phyloP scores from a whole-genome alignment of 768 basidiomycete genomes.

The Serendipita sp. region DNA sequence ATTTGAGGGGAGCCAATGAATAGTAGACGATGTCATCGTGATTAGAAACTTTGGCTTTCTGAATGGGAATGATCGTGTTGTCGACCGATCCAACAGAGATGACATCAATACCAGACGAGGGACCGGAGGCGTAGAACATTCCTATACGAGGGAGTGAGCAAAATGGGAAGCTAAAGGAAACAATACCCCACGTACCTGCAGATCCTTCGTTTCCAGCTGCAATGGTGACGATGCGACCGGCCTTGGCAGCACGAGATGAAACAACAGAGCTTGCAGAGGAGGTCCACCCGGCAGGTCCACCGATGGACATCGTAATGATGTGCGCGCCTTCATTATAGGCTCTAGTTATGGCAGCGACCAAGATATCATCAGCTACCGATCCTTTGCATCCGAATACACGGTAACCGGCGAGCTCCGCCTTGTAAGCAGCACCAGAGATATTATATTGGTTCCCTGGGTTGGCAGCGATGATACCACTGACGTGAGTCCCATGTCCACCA shows the following conservation, averaged over 20 bases:
- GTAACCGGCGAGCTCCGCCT: slow-evolving; percentile 17
- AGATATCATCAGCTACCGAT: slow-evolving; percentile 14
- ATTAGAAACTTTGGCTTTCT: background rate
- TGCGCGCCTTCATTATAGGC: slow-evolving; percentile 14
- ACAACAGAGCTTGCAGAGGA: slow-evolving; percentile 18
- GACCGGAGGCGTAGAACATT: slow-evolving; percentile 19
- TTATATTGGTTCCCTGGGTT: slow-evolving; percentile 19
- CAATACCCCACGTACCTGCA: slow-evolving; percentile 1
- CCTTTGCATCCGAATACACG: slow-evolving; percentile 18
- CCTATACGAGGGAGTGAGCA: slow-evolving; percentile 10
- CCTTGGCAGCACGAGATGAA: slow-evolving; percentile 18
- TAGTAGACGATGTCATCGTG: slow-evolving; percentile 4
- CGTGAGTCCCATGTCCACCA: slow-evolving; percentile 8
- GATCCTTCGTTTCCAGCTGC: slow-evolving; percentile 21
- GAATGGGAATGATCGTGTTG: background rate
- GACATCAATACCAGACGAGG: slow-evolving; percentile 19
- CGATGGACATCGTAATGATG: slow-evolving; percentile 21
- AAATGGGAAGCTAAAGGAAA: too few species aligned
- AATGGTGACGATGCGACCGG: slow-evolving; percentile 19
- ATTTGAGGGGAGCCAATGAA: slow-evolving; percentile 12
- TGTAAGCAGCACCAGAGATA: slow-evolving; percentile 24
- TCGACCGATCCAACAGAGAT: slow-evolving; percentile 18
- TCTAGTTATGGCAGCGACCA: slow-evolving; percentile 6
- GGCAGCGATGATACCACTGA: slow-evolving; percentile 17
- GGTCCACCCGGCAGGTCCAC: slow-evolving; percentile 20